These are phyloP conservation scores for Botryotinia convoluta DNA, from an alignment of 2,329 filamentous ascomycete genomes.

Conservation along the genomic window DNA sequence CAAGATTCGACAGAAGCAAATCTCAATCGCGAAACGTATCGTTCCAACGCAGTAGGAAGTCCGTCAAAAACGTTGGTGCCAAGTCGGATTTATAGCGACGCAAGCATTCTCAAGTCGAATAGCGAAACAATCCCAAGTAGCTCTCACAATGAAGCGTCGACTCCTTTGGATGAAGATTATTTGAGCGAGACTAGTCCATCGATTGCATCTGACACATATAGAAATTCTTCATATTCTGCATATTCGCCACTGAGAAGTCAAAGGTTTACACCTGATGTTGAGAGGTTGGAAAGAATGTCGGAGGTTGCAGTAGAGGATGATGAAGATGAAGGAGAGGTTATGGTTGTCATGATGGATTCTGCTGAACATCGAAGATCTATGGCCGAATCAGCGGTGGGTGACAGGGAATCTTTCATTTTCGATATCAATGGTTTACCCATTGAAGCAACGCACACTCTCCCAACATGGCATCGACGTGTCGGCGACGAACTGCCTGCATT, in stretches of 20 bases:
- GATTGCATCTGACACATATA: slow-evolving; percentile 46
- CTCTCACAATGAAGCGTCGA: slow-evolving; percentile 20
- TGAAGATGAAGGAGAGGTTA: slow-evolving; percentile 38
- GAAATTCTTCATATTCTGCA: slow-evolving; percentile 52
- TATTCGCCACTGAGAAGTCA: slow-evolving; percentile 43
- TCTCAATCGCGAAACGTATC: slow-evolving; percentile 24
- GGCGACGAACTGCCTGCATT: slow-evolving; percentile 60
- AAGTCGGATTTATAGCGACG: slow-evolving; percentile 8
- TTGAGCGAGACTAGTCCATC: slow-evolving; percentile 35
- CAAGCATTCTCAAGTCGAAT: slow-evolving; percentile 34
- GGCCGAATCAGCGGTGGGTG: slow-evolving; percentile 27
- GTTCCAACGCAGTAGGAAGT: slow-evolving; percentile 32
- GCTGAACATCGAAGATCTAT: slow-evolving; percentile 30
- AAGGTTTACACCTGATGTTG: not conserved
- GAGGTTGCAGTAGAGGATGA: slow-evolving; percentile 1
- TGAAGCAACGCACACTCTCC: not conserved
- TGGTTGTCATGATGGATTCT: slow-evolving; percentile 48
- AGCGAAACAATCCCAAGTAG: slow-evolving; percentile 24
- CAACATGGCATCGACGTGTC: slow-evolving; percentile 54
- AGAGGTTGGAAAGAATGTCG: not conserved
- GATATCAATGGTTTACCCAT: slow-evolving; percentile 29
- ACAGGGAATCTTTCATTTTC: slow-evolving; percentile 35
- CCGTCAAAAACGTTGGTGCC: not conserved
- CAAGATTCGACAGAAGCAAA: slow-evolving; percentile 5
- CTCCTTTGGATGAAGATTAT: slow-evolving; percentile 37